Percentiles rank a stretch among this genome's conserved stretches.
Conservation (phyloP, 495 filamentous ascomycete genomes). For the Aspergillus indologenus region DNA sequence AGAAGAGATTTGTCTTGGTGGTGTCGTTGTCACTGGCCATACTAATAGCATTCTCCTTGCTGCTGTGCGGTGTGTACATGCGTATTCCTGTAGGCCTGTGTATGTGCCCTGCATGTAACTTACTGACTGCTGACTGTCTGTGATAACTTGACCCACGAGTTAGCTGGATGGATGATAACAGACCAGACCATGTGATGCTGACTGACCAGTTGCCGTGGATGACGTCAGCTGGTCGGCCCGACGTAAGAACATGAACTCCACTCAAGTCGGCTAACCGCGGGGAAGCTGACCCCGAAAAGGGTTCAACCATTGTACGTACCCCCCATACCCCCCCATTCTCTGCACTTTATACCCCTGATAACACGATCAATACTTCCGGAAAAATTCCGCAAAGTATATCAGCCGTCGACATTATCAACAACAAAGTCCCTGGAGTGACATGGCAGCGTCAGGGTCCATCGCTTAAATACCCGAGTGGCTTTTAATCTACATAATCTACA, state of each 20-base stretch:
- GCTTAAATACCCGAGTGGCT: not conserved
- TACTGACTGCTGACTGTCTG: too few relatives aligned
- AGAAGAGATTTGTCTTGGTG: slow-evolving; percentile 28
- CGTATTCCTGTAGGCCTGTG: too few relatives aligned
- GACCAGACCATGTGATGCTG: not conserved
- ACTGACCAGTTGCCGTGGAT: not conserved
- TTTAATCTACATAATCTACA: too few relatives aligned
- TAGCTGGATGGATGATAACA: not conserved
- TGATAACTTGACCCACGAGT: too few relatives aligned
- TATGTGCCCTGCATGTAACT: too few relatives aligned
- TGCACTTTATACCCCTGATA: not conserved
- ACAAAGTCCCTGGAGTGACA: not conserved
- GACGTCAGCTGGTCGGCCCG: not conserved
- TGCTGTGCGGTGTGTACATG: too few relatives aligned
- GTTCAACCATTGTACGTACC: not conserved
- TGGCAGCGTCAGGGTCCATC: not conserved
- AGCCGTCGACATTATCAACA: not conserved
- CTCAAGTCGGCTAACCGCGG: not conserved
- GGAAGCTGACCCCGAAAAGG: not conserved
- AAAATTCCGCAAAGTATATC: not conserved
- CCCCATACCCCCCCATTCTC: not conserved
- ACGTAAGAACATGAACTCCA: not conserved
- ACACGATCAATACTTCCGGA: not conserved
- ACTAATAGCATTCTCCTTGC: slow-evolving; percentile 2
- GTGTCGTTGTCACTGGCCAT: slow-evolving; percentile 12